A percentile compares a stretch with the other conserved stretches of the same genome.
Conservation (phyloP, 768 basidiomycete genomes). For the Mycena rosella region DNA sequence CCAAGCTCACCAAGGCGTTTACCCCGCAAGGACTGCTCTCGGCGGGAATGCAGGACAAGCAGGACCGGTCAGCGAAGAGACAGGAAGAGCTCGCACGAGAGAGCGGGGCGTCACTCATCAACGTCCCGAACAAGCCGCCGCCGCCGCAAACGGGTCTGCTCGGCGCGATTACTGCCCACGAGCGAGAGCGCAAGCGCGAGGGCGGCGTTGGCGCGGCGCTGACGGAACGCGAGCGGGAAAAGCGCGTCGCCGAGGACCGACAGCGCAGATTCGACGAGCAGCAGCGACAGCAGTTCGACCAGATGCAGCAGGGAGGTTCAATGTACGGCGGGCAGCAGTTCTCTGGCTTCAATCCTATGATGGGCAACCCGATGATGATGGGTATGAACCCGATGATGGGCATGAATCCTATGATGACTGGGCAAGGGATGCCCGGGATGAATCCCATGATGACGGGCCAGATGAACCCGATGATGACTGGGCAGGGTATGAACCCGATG, state of each 20-base stretch:
- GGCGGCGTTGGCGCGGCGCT: constrained; percentile 95
- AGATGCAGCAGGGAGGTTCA: constrained; percentile 84
- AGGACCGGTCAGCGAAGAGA: constrained; percentile 94
- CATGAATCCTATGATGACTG: constrained; percentile 57
- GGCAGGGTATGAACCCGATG: constrained; percentile 46
- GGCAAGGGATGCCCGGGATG: constrained; percentile 37
- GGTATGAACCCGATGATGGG: constrained; percentile 64
- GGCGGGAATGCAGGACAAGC: constrained; percentile 94
- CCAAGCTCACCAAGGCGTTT: constrained; percentile 89
- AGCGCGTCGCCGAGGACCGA: constrained; percentile 90
- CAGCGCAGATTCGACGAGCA: constrained; percentile 94
- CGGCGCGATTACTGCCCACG: constrained; percentile 95
- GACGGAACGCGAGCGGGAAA: constrained; percentile 96
- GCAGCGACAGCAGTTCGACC: constrained; percentile 90
- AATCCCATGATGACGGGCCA: constrained; percentile 51
- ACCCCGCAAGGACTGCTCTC: constrained; percentile 95
- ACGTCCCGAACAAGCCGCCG: constrained; percentile 95
- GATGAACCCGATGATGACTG: constrained; percentile 65
- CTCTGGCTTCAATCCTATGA: constrained; percentile 74
- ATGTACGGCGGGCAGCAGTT: constrained; percentile 73
- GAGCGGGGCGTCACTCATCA: constrained; percentile 91
- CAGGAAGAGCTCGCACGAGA: constrained; percentile 96
- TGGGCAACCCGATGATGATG: constrained; percentile 79
- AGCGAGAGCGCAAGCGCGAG: constrained; percentile 93
- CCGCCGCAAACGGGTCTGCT: constrained; percentile 96